phyloP scores from a whole-genome alignment of 148 eudicot genomes.

The Vaccinium corymbosum region DNA sequence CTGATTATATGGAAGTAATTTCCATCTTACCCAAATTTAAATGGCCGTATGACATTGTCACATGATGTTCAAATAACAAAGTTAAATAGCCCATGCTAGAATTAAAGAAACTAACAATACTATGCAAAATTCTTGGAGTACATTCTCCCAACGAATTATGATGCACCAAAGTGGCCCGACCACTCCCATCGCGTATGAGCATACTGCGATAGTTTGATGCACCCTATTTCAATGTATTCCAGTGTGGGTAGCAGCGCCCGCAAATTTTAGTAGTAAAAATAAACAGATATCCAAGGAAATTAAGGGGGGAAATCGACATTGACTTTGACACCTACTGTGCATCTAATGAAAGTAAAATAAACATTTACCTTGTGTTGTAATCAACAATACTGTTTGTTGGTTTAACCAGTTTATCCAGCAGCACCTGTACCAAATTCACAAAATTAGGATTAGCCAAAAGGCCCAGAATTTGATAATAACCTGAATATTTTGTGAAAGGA shows the following conservation, averaged over 20 bases:
- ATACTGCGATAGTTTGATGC: background rate
- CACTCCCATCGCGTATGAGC: background rate
- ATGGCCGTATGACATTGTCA: background rate
- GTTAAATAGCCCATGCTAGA: background rate
- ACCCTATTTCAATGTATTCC: background rate
- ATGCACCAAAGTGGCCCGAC: background rate
- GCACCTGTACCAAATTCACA: conserved; percentile 47
- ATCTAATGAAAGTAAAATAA: background rate
- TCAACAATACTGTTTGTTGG: conserved; percentile 74
- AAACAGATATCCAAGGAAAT: background rate
- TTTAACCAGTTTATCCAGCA: conserved; percentile 90
- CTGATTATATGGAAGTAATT: background rate
- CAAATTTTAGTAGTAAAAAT: background rate
- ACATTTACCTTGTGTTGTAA: conserved; percentile 80
- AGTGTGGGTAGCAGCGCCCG: background rate
- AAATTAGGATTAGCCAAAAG: background rate
- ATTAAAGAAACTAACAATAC: background rate
- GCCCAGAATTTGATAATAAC: conserved; percentile 1
- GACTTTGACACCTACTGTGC: background rate
- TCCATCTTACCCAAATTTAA: background rate
- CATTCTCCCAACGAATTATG: background rate
- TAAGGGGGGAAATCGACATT: background rate
- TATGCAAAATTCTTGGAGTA: background rate
- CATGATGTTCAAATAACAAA: background rate
- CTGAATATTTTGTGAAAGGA: background rate